Base-by-base conservation (phyloP, 2,329 filamentous ascomycete genomes). In the Colletotrichum lupini region DNA sequence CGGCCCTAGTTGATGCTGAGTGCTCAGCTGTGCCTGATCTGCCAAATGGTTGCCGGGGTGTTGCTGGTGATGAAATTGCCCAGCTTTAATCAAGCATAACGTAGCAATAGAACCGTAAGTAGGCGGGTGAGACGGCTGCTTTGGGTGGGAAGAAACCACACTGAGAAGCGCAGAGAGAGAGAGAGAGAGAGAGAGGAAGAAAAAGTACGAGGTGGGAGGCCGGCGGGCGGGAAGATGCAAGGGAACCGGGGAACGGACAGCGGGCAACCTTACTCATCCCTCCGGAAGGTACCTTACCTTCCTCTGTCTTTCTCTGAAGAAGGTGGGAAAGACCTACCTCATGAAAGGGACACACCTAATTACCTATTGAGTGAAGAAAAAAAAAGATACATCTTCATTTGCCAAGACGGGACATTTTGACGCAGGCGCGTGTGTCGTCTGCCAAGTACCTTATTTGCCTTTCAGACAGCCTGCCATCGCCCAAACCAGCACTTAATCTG, bases 21-120 rank as follows among this genome's bases (percentile, higher is more conserved):
- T 9, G 59, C 69, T 55, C 60, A 42, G 9, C 55, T 30, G 67
- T 73, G 60, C 67, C 67, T 73, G 71, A 73, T 73, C 71, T 70
- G 60, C 71, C 61, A 58, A 30, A 59, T 19, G 22, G 70, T 57
- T 65, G 67, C 56, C 7, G 49, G 71, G 71, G 70, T 73, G 22
- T 26, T 66, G 70, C 70, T 66, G 61, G 70, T 46, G 58, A 24
- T 42, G 71, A 73, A 57, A 73, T 73, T 70, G 42, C 58, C 52
- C 32, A 30, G 37, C 42, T 49, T 68, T 42, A 69, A 60, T 68
- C 69, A 72, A 68, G 63, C 63, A 71, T 67, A 49, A 70, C 37
- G 67, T 26, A 55, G 28, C 30, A 35, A 46, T 28, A 53, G 53
- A 24, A 42, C 16, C 3, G 61, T 42, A 22, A 19, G 32, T 30